Base-by-base conservation (phyloP, 1,139 yeast genomes). In the Yamadazyma jaroonii region DNA sequence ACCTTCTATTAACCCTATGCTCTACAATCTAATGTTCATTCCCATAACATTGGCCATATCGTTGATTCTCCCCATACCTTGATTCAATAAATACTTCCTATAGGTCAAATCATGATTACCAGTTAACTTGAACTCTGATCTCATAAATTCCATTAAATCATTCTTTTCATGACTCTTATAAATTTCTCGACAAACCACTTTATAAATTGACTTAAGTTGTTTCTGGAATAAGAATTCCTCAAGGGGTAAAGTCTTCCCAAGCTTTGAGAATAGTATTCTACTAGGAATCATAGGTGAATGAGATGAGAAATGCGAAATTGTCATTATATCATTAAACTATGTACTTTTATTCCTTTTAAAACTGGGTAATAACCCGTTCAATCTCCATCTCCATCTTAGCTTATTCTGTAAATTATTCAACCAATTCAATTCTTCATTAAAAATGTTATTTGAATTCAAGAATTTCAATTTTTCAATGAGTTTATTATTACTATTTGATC, bases 171-270 rank as follows among this genome's bases (percentile, higher is more conserved):
- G 74, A 34, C 60, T 59, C 36, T 57, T 56, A 44, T 65, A 63
- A 17, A 69, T 52, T 32, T 61, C 51, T 31, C 74, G 44, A 33
- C 63, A 45, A 15, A 68, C 52, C 20, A 58, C 60, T 31, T 72
- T 52, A 46, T 71, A 71, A 2, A 62, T 58, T 15, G 53, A 47
- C 22, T 53, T 51, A 7, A 69, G 58, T 39, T 61, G 59, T 35
- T 56, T 62, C 25, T 73, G 57, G 37, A 70, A 69, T 14, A 70
- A 40, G 44, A 68, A 71, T 43, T 71, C 76, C 27, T 71, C 73
- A 4, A 71, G 52, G 3, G 74, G 54, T 13, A 65, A 43, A 2
- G 61, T 47, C 9, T 44, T 46, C 1, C 52, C 49, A 10, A 48
- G 41, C 22, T 44, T 45, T 3, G 33, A 27, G 2, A 29, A 17